Conservation (phyloP, 2,329 filamentous ascomycete species). For the Fusarium mundagurra region DNA sequence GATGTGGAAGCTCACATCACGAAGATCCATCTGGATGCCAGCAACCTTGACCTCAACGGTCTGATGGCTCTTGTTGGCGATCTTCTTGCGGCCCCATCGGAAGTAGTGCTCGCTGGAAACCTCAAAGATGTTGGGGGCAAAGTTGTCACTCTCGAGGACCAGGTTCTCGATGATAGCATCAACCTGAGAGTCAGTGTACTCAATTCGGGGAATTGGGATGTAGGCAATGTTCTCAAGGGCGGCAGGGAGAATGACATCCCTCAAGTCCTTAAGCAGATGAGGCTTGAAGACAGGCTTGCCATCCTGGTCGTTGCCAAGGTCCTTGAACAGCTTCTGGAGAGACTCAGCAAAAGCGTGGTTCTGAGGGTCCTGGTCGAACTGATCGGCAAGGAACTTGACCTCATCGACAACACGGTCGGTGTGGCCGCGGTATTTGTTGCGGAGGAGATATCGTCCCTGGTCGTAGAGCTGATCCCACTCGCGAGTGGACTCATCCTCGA, state of each 20-base stretch:
- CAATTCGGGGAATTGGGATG: slow-evolving; percentile 91
- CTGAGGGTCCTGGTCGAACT: slow-evolving; percentile 88
- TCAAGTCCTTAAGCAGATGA: slow-evolving; percentile 88
- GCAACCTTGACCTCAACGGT: slow-evolving; percentile 84
- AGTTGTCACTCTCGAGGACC: slow-evolving; percentile 94
- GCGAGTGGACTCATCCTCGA: slow-evolving; percentile 80
- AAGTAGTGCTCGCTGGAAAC: slow-evolving; percentile 93
- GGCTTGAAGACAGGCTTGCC: slow-evolving; percentile 93
- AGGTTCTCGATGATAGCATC: slow-evolving; percentile 95
- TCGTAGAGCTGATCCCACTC: slow-evolving; percentile 91
- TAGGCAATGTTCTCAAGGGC: slow-evolving; percentile 88
- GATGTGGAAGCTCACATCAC: slow-evolving; percentile 92
- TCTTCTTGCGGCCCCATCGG: slow-evolving; percentile 91
- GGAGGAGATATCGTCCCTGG: slow-evolving; percentile 84
- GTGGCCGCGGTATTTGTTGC: slow-evolving; percentile 86
- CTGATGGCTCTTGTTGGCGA: slow-evolving; percentile 83
- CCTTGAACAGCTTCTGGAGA: slow-evolving; percentile 82
- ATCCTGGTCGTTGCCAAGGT: slow-evolving; percentile 86
- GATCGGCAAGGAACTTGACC: slow-evolving; percentile 85
- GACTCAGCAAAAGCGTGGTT: slow-evolving; percentile 84
- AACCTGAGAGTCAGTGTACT: slow-evolving; percentile 84
- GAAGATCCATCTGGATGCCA: slow-evolving; percentile 91
- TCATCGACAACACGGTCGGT: slow-evolving; percentile 90
- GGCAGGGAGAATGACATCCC: slow-evolving; percentile 84
- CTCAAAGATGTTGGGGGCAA: slow-evolving; percentile 92